Percentiles rank a stretch among this genome's conserved stretches.
phyloP scores from a whole-genome alignment of 2,329 filamentous ascomycete genomes.

The Fulvia fulva region DNA sequence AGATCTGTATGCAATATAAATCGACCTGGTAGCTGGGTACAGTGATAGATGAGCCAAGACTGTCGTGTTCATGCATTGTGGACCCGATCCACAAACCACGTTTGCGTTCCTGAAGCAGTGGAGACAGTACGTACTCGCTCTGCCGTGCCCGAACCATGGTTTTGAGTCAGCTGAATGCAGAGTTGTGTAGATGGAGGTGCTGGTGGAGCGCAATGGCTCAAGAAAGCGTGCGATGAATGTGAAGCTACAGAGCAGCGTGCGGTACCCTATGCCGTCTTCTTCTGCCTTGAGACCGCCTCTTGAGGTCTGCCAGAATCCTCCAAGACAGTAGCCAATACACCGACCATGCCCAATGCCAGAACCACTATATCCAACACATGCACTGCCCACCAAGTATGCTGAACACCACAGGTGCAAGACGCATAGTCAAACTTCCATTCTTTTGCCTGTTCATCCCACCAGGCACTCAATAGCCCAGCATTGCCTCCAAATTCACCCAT shows the following conservation, averaged over 20 bases:
- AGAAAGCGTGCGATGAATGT: background rate
- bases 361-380: conserved; percentile 66
- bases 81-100: conserved; percentile 4
- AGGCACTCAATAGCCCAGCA: conserved; percentile 79
- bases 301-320: conserved; percentile 5
- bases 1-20: background rate
- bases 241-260: background rate
- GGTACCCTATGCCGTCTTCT: conserved; percentile 5
- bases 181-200: background rate
- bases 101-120: background rate
- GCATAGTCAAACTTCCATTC: conserved; percentile 80
- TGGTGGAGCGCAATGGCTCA: background rate
- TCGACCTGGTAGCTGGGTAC: conserved; percentile 1
- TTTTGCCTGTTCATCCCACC: conserved; percentile 71
- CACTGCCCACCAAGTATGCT: conserved; percentile 92
- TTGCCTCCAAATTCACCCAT: conserved; percentile 97
- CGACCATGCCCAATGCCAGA: conserved; percentile 29
- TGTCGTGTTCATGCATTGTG: conserved; percentile 7
- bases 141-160: background rate
- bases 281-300: conserved; percentile 4
- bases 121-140: conserved; percentile 1
- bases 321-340: conserved; percentile 5
- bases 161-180: background rate
- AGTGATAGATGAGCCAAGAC: conserved; percentile 1
- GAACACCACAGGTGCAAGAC: conserved; percentile 73